Percentiles rank a stretch among this genome's conserved stretches.
phyloP scores from a whole-genome alignment of 176 grass and related monocot species.

The Hsuehochloa calcarea region DNA sequence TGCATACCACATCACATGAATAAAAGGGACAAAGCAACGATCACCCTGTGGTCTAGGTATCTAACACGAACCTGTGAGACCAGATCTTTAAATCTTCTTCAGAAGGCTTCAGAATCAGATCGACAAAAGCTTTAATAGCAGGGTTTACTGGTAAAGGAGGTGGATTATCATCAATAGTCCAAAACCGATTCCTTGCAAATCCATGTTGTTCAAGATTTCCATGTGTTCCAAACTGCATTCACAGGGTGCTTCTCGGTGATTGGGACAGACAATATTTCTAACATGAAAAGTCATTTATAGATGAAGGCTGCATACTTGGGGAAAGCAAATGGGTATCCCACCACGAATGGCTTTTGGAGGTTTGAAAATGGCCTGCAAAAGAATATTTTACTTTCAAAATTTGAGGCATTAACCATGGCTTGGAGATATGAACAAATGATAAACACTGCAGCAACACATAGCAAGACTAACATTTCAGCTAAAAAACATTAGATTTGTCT shows the following conservation, averaged over 20 bases:
- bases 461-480: background rate
- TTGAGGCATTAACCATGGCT: background rate
- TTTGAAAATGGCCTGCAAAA: slow-evolving; percentile 74
- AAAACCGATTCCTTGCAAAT: slow-evolving; percentile 73
- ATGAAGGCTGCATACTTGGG: slow-evolving; percentile 66
- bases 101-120: slow-evolving; percentile 77
- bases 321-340: slow-evolving; percentile 95
- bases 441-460: background rate
- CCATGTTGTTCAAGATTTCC: slow-evolving; percentile 90
- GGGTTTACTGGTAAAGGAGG: slow-evolving; percentile 58
- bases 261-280: background rate
- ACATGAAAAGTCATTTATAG: slow-evolving; percentile 17
- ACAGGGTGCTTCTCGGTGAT: slow-evolving; percentile 11
- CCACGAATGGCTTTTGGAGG: slow-evolving; percentile 85
- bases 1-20: background rate
- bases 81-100: slow-evolving; percentile 72
- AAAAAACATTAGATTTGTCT: background rate
- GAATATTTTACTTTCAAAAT: slow-evolving; percentile 17
- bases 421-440: background rate
- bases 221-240: slow-evolving; percentile 81
- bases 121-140: slow-evolving; percentile 69
- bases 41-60: background rate
- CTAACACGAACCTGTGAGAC: slow-evolving; percentile 71
- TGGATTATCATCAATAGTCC: slow-evolving; percentile 73
- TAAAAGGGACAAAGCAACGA: background rate